Base-by-base conservation (phyloP, 768 basidiomycete genomes). In the Dioszegia hungarica region DNA sequence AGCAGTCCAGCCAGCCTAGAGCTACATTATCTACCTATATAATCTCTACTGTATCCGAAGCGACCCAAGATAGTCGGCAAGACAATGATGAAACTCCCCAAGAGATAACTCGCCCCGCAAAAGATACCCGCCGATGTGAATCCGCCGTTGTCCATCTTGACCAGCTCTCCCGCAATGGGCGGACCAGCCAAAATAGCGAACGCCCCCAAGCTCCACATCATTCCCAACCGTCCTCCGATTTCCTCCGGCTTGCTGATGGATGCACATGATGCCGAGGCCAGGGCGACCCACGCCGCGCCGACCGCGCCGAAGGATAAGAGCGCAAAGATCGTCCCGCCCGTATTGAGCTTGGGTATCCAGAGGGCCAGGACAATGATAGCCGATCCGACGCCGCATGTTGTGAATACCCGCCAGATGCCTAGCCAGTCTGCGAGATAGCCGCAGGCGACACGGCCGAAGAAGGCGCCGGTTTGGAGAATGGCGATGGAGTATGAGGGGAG, bases 221-320 rank as follows among this genome's bases (percentile, higher is more conserved):
- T 69, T 3, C 73, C 73, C 29, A 75, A 48, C 15, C 73, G 40
- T 57, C 68, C 60, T 4, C 73, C 73, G 47, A 69, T 68, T 47
- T 75, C 73, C 27, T 65, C 55, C 2, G 66, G 65, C 6, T 68
- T 68, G 11, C 64, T 67, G 22, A 75, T 64, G 3, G 60, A 54
- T 0, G 63, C 73, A 19, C 62, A 64, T 28, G 59, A 56, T n/a
- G 73, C 71, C 3, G 69, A 65, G 17, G 69, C 60, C 14, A 73
- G 57, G 0, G 68, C 61, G 19, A 72, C 54, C 60, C 63, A 71
- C 15, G 60, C 60, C 47, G 70, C 73, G 54, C 59, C 59, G 5
- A 62, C 55, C 15, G 62, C 48, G 10, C 73, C 73, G 47, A 67
- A 75, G 5, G 55, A 28, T 19, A 68, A 46, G 43, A 72, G 28